A percentile compares a stretch with the other conserved stretches of the same genome.
Evolutionary conservation across 805 yeast genomes (phyloP).

Genomic region (Kodamaea nitidulidarum): DNA sequence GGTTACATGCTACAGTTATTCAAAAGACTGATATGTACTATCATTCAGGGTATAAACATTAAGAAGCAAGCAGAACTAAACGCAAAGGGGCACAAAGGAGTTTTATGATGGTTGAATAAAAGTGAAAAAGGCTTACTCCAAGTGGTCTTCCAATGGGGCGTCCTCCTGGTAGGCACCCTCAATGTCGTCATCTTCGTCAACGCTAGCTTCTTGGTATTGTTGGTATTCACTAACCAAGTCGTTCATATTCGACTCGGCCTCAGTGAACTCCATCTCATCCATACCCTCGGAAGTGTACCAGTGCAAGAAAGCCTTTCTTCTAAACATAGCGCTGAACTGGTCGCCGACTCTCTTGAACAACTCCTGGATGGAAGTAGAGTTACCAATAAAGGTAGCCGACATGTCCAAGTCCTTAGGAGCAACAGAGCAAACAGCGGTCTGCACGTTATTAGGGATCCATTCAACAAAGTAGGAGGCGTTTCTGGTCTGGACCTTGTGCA

Average conservation of each 20-base stretch:
- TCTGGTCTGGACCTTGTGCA: slow-evolving; percentile 77
- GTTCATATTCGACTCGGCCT: slow-evolving; percentile 87
- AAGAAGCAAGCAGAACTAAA: slow-evolving; percentile 9
- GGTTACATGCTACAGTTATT: not conserved
- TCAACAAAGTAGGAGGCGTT: slow-evolving; percentile 83
- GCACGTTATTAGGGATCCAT: slow-evolving; percentile 95
- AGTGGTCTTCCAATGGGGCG: slow-evolving; percentile 52
- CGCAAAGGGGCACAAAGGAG: not conserved
- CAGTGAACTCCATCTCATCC: slow-evolving; percentile 92
- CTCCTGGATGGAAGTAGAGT: slow-evolving; percentile 90
- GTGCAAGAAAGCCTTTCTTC: slow-evolving; percentile 91
- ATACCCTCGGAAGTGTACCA: slow-evolving; percentile 96
- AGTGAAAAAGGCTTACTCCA: slow-evolving; percentile 26
- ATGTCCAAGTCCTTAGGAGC: slow-evolving; percentile 82
- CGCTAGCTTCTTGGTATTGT: slow-evolving; percentile 83
- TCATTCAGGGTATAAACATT: slow-evolving; percentile 11
- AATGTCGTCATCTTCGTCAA: slow-evolving; percentile 71
- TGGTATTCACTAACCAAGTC: slow-evolving; percentile 86
- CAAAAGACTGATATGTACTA: slow-evolving; percentile 5
- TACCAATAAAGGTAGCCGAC: slow-evolving; percentile 91
- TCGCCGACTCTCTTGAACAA: slow-evolving; percentile 84
- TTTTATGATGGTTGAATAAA: not conserved
- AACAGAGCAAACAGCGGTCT: slow-evolving; percentile 88
- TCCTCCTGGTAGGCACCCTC: slow-evolving; percentile 57
- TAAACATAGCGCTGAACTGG: slow-evolving; percentile 88